phyloP scores from a whole-genome alignment of 2,329 filamentous ascomycete species.

The Cylindrodendrum hubeiense region DNA sequence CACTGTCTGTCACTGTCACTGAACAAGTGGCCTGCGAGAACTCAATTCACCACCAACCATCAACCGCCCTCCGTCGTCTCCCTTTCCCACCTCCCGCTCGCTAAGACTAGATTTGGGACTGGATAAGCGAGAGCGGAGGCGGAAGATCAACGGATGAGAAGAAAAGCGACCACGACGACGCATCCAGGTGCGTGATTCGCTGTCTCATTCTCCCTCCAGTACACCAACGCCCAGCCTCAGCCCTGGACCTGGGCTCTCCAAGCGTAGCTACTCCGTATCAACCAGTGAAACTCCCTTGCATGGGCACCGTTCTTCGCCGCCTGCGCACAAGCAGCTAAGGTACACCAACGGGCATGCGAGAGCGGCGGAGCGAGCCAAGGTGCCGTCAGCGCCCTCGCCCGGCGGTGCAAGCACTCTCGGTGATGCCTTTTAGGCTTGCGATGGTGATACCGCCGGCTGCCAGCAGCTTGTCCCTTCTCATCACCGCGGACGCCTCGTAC shows the following conservation, averaged over 20 bases:
- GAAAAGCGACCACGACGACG: not conserved
- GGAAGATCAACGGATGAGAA: not conserved
- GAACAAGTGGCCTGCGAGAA: too few relatives aligned
- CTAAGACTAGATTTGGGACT: not conserved
- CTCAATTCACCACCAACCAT: not conserved
- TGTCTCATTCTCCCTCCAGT: constrained; percentile 15
- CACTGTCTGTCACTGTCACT: too few relatives aligned
- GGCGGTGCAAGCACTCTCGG: not conserved
- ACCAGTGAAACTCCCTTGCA: not conserved
- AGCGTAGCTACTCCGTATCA: too few relatives aligned
- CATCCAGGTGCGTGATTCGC: not conserved
- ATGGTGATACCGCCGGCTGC: constrained; percentile 11
- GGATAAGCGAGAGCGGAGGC: not conserved
- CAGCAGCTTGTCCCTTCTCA: constrained; percentile 7
- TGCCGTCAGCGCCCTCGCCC: not conserved
- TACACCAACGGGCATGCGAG: not conserved
- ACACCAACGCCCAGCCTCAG: not conserved
- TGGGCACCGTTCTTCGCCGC: not conserved
- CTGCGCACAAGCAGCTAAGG: not conserved
- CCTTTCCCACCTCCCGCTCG: not conserved
- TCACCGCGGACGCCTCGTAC: constrained; percentile 4
- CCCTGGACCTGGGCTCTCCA: not conserved
- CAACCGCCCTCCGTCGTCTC: not conserved
- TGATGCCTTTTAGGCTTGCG: constrained; percentile 1
- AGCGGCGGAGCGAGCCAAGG: not conserved